Percentiles rank a stretch among this genome's conserved stretches.
Evolutionary conservation across 192 early-diverging fungal species (phyloP).

Genomic region (Podila epigama): DNA sequence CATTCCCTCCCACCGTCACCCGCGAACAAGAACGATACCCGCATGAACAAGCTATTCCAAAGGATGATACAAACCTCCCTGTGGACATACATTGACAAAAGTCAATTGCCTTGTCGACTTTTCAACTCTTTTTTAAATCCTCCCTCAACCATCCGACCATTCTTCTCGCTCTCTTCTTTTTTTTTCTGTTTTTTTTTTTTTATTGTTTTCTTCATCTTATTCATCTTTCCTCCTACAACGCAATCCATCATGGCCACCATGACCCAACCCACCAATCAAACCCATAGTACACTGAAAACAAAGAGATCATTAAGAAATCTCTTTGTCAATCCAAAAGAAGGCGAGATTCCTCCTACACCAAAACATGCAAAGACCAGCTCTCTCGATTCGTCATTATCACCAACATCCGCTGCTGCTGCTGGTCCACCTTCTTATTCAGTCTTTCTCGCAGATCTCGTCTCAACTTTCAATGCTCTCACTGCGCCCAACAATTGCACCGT

Average conservation of each 20-base stretch:
- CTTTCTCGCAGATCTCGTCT: conserved; percentile 26
- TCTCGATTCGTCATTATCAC: neutral
- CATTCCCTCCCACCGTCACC: neutral
- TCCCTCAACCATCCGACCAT: no score
- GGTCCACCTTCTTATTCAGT: conserved; percentile 3
- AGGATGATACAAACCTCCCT: neutral
- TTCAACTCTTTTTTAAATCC: no score
- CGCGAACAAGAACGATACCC: no score
- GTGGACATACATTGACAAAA: neutral
- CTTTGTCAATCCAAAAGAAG: neutral
- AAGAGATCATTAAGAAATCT: neutral
- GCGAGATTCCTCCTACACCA: neutral
- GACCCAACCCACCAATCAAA: no score
- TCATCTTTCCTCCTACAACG: neutral
- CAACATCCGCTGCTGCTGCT: neutral
- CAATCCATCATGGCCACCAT: neutral
- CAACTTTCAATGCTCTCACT: conserved; percentile 28
- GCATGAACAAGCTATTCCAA: neutral
- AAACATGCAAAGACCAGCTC: neutral
- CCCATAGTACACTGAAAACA: neutral
- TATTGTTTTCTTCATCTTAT: neutral
- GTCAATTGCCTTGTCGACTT: no score
- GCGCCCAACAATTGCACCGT: conserved; percentile 8
- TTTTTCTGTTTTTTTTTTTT: neutral
- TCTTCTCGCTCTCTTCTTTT: neutral